Evolutionary conservation across 306 rosid species (phyloP).

Genomic region (Castanopsis chinensis): DNA sequence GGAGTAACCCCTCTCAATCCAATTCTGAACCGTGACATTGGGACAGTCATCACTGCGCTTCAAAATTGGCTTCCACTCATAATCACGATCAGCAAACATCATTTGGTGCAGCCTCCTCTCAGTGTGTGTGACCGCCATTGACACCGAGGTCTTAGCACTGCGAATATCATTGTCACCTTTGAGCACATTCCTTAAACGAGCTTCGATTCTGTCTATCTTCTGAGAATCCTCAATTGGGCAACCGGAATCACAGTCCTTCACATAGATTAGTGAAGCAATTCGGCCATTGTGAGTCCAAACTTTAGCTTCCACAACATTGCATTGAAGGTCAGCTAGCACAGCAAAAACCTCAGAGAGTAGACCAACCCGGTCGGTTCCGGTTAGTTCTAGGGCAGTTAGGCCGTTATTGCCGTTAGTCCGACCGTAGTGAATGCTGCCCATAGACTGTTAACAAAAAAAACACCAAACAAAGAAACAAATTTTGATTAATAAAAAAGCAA

Average conservation of each 20-base stretch:
- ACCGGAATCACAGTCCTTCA: conserved; percentile 67
- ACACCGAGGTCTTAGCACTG: conserved; percentile 72
- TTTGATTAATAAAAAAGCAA: background rate
- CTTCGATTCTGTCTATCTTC: conserved; percentile 59
- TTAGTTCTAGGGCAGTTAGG: conserved; percentile 71
- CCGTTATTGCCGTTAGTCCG: conserved; percentile 39
- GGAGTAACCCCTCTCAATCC: conserved; percentile 81
- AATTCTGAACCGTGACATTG: conserved; percentile 69
- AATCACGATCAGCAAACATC: conserved; percentile 92
- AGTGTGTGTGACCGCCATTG: conserved; percentile 59
- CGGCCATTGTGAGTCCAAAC: conserved; percentile 98
- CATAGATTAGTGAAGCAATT: conserved; percentile 70
- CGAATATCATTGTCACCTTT: conserved; percentile 83
- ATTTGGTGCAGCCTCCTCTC: conserved; percentile 96
- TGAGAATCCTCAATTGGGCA: conserved; percentile 67
- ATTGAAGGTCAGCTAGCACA: conserved; percentile 76
- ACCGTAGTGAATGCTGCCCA: conserved; percentile 56
- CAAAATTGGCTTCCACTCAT: conserved; percentile 65
- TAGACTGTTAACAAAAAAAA: conserved; percentile 45
- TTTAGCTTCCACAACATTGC: conserved; percentile 87
- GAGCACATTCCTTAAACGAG: conserved; percentile 73
- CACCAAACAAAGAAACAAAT: background rate
- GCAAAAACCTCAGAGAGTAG: conserved; percentile 94
- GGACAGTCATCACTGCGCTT: conserved; percentile 42
- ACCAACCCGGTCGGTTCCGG: conserved; percentile 89